Conservation (phyloP, 805 yeast genomes). For the Kuraishia capsulata region DNA sequence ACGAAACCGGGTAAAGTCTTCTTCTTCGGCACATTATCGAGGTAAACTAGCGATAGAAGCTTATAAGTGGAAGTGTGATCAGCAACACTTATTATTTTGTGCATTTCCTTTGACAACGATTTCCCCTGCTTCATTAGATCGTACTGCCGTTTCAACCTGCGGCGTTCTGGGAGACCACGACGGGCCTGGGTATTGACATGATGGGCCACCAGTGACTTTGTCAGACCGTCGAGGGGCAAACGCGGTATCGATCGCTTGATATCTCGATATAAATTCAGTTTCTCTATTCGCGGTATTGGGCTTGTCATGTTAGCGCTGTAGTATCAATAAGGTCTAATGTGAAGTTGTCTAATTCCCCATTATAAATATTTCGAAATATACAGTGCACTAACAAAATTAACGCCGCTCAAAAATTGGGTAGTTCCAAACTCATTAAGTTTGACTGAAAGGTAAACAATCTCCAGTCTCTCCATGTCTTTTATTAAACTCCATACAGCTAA, state of each 20-base stretch:
- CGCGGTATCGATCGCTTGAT: background rate
- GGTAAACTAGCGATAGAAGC: background rate
- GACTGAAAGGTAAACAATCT: too few species aligned
- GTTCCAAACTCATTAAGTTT: too few species aligned
- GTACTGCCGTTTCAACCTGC: background rate
- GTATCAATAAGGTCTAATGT: too few species aligned
- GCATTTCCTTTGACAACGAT: background rate
- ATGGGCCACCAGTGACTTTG: background rate
- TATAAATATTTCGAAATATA: too few species aligned
- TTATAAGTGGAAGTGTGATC: background rate
- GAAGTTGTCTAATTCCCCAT: too few species aligned
- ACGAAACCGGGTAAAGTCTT: background rate
- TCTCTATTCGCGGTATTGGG: background rate
- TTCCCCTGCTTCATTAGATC: background rate
- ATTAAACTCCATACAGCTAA: background rate
- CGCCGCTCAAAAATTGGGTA: too few species aligned
- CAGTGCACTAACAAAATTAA: too few species aligned
- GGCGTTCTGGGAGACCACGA: background rate
- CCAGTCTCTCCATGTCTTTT: too few species aligned
- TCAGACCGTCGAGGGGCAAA: background rate
- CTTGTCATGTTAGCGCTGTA: background rate
- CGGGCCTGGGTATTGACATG: background rate
- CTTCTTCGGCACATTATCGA: background rate
- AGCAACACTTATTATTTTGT: background rate
- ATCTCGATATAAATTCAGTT: background rate